These are phyloP conservation scores for Erodium moschatum DNA, from an alignment of 441 rosid species.

Conservation along the genomic window DNA sequence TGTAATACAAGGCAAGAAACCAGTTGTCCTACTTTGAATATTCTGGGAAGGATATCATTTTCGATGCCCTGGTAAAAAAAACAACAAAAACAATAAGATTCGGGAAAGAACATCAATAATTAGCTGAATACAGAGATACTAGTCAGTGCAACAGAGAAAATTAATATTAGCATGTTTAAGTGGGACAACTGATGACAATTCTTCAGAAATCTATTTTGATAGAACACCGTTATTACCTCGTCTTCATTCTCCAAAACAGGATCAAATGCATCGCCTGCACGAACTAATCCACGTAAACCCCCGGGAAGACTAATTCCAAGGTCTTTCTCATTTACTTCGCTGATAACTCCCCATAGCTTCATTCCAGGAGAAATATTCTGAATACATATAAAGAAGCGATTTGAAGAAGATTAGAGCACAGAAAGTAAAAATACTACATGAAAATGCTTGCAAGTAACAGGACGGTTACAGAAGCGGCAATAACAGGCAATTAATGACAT, in stretches of 20 bases:
- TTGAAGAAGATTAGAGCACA: neutral
- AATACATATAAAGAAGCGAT: slow-evolving; percentile 7
- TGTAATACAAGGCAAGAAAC: slow-evolving; percentile 80
- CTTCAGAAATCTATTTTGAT: neutral
- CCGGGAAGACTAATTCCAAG: slow-evolving; percentile 87
- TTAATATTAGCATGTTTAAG: slow-evolving; percentile 1
- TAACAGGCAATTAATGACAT: neutral
- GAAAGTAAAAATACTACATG: neutral
- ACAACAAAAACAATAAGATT: slow-evolving; percentile 5
- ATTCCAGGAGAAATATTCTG: slow-evolving; percentile 91
- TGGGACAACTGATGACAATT: neutral
- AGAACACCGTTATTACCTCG: slow-evolving; percentile 38
- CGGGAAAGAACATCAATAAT: slow-evolving; percentile 1
- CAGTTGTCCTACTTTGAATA: slow-evolving; percentile 65
- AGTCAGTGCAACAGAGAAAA: slow-evolving; percentile 8
- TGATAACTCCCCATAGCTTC: slow-evolving; percentile 94
- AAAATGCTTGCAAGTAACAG: neutral
- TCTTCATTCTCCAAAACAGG: slow-evolving; percentile 42
- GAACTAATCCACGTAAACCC: slow-evolving; percentile 87
- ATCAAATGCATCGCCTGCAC: slow-evolving; percentile 69
- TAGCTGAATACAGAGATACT: neutral
- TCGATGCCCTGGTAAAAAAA: slow-evolving; percentile 44
- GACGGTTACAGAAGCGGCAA: neutral
- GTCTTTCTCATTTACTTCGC: slow-evolving; percentile 92
- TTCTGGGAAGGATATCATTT: slow-evolving; percentile 40